Evolutionary conservation across 2,329 filamentous ascomycete species (phyloP), one percentile per base, ranked within the genome.

Genomic region (Colletotrichum tropicicola): DNA sequence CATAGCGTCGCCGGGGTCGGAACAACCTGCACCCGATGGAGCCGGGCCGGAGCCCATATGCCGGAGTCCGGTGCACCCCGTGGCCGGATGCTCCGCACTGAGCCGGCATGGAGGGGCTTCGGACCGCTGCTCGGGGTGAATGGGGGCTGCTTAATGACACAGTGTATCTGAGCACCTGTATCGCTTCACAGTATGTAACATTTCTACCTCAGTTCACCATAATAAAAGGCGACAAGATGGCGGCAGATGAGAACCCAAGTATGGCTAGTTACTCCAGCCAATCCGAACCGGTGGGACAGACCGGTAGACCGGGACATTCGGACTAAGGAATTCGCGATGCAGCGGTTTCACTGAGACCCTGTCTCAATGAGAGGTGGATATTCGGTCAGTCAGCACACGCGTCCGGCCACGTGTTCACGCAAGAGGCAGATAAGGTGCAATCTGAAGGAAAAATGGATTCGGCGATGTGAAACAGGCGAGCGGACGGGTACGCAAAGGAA

Each of bases 391-490:
- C 35, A 49, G 54, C 60, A 53, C 60, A 53, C 39, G 30, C 60
- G 56, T 65, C 56, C 28, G 28, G 61, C 57, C 61, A 65, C 61
- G 61, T 65, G 61, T 61, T 65, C 44, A 30, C 21, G 21, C 17
- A n/a, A 19, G 37, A 30, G 5, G 21, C 17, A 44, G 35, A 49
- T 37, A 48, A 44, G 61, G 15, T 47, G 23, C n/a, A 12, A 45
- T 35, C 32, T 54, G 47, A n/a, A 56, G 49, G 48, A 37, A 55
- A 32, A 61, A 59, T 48, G 30, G 30, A 53, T 43, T 53, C 30
- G 21, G 55, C 55, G 30, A 59, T 8, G 41, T 61, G 48, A 65
- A 61, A 65, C 57, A 55, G 27, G 25, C 15, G 19, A 35, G 28
- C 48, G 13, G 19, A 41, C n/a, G 49, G 32, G 23, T 13, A 30